A percentile compares a stretch with the other conserved stretches of the same genome.
These are phyloP conservation scores for Claviceps quebecensis DNA, from an alignment of 2,329 filamentous ascomycete genomes.

Conservation along the genomic window DNA sequence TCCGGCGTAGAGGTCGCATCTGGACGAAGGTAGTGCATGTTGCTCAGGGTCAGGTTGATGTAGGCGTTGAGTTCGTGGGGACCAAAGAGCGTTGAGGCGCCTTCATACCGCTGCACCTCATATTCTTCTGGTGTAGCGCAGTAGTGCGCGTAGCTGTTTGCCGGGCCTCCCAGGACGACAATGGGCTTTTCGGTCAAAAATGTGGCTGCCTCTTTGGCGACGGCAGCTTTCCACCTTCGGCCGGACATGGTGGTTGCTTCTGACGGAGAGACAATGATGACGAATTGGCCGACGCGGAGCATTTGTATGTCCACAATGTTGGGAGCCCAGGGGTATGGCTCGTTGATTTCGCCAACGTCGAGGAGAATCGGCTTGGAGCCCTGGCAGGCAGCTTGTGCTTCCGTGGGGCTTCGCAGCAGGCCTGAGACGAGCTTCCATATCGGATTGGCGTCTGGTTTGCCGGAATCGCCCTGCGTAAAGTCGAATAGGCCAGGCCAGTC, in stretches of 20 bases:
- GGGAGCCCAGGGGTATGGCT: slow-evolving; percentile 76
- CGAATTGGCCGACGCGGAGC: slow-evolving; percentile 68
- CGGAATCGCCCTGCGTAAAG: slow-evolving; percentile 75
- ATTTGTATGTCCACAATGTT: slow-evolving; percentile 85
- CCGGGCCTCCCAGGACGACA: slow-evolving; percentile 78
- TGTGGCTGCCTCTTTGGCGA: slow-evolving; percentile 36
- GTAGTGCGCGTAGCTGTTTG: slow-evolving; percentile 83
- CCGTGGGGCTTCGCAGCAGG: slow-evolving; percentile 54
- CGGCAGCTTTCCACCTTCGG: slow-evolving; percentile 66
- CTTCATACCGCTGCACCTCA: slow-evolving; percentile 76
- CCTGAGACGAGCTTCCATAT: slow-evolving; percentile 67
- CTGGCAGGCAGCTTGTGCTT: slow-evolving; percentile 63
- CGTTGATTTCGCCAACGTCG: slow-evolving; percentile 68
- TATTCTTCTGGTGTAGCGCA: slow-evolving; percentile 71
- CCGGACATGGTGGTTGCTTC: slow-evolving; percentile 91
- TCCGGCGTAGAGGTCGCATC: slow-evolving; percentile 25
- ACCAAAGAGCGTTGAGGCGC: slow-evolving; percentile 83
- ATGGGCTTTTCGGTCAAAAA: slow-evolving; percentile 42
- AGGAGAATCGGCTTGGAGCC: slow-evolving; percentile 71
- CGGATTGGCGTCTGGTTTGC: slow-evolving; percentile 53
- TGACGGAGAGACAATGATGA: slow-evolving; percentile 73
- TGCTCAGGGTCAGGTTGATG: slow-evolving; percentile 71
- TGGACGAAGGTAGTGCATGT: slow-evolving; percentile 24
- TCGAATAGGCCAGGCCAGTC: slow-evolving; percentile 87
- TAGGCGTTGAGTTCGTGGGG: slow-evolving; percentile 72